Evolutionary conservation across 257 asterid genomes (phyloP).

Genomic region (Solanum medicagineum): DNA sequence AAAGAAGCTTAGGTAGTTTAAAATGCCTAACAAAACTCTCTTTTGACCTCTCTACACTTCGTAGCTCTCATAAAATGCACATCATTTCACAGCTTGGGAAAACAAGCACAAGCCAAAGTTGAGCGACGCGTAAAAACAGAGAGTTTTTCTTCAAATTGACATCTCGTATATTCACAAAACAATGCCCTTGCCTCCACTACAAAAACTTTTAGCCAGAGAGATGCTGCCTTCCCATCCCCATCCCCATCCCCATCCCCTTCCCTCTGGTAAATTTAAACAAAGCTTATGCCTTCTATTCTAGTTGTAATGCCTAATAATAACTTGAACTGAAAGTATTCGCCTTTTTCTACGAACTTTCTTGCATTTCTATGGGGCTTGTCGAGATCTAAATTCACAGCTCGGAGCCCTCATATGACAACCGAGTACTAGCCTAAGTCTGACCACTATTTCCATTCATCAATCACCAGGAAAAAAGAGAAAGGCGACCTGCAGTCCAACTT

Average conservation of each 20-base stretch:
- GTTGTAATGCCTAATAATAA: not conserved
- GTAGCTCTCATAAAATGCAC: not conserved
- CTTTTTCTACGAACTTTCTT: not conserved
- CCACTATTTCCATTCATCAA: not conserved
- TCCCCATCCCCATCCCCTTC: not conserved
- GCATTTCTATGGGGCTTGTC: not conserved
- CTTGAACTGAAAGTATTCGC: not conserved
- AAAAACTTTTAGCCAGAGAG: slow-evolving; percentile 24
- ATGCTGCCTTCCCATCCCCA: not conserved
- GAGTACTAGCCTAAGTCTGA: not conserved
- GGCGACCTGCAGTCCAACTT: not conserved
- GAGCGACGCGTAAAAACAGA: not conserved
- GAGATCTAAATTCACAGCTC: not conserved
- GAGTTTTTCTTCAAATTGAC: slow-evolving; percentile 12
- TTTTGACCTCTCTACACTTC: not conserved
- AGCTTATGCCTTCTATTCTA: not conserved
- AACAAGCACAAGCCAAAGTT: not conserved
- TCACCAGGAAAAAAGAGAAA: not conserved
- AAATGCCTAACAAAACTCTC: not conserved
- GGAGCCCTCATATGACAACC: not conserved
- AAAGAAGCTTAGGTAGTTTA: not conserved
- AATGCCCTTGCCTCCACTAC: slow-evolving; percentile 42
- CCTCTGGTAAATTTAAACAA: not conserved
- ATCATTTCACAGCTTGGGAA: not conserved
- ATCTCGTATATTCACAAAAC: slow-evolving; percentile 47